phyloP scores from a whole-genome alignment of 2,329 filamentous ascomycete species.

The Exophiala sp. region DNA sequence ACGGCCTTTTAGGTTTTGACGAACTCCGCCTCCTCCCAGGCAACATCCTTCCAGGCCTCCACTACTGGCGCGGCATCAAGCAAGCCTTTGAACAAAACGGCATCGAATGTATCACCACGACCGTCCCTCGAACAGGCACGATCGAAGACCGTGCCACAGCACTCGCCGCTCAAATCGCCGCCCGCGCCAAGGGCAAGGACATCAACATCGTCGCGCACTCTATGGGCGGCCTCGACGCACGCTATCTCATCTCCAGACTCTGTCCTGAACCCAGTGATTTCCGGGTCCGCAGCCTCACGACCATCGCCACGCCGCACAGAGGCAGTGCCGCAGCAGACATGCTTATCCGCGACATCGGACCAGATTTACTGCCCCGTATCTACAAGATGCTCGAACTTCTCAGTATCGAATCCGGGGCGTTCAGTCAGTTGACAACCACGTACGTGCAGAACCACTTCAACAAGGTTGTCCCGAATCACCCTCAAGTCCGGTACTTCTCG shows the following conservation, averaged over 20 bases:
- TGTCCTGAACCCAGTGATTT: slow-evolving; percentile 51
- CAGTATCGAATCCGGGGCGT: slow-evolving; percentile 57
- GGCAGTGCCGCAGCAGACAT: slow-evolving; percentile 59
- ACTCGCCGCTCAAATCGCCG: slow-evolving; percentile 52
- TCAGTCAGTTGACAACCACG: slow-evolving; percentile 57
- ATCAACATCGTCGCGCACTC: slow-evolving; percentile 64
- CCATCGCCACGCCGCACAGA: slow-evolving; percentile 60
- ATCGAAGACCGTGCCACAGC: slow-evolving; percentile 57
- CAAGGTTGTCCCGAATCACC: slow-evolving; percentile 53
- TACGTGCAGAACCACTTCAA: slow-evolving; percentile 61
- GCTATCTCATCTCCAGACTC: slow-evolving; percentile 61
- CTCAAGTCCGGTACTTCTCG: slow-evolving; percentile 58
- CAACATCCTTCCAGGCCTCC: slow-evolving; percentile 52
- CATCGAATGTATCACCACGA: slow-evolving; percentile 59
- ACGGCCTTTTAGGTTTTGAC: slow-evolving; percentile 65
- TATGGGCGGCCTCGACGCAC: slow-evolving; percentile 59
- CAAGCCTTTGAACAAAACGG: slow-evolving; percentile 55
- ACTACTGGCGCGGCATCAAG: slow-evolving; percentile 63
- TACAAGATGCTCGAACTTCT: slow-evolving; percentile 55
- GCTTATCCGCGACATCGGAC: slow-evolving; percentile 56
- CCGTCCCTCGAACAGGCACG: slow-evolving; percentile 57
- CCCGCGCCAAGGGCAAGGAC: slow-evolving; percentile 52
- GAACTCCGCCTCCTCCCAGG: slow-evolving; percentile 55
- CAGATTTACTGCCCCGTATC: slow-evolving; percentile 50
- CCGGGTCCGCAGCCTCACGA: slow-evolving; percentile 68